phyloP scores from a whole-genome alignment of 768 basidiomycete genomes.

The Naematelia encephala region DNA sequence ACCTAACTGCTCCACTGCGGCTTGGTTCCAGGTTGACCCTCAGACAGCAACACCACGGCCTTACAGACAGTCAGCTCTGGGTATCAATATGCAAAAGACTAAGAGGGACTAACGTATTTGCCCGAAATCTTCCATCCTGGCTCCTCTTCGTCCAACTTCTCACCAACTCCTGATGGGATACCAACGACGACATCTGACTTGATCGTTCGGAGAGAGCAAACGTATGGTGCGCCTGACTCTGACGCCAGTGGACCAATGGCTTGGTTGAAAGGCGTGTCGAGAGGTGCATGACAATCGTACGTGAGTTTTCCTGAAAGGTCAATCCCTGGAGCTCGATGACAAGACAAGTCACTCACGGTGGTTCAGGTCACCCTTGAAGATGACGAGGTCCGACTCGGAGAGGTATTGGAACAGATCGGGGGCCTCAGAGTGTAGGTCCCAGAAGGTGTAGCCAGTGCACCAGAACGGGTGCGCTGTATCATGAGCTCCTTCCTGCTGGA shows the following conservation, averaged over 20 bases:
- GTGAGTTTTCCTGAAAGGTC: constrained; percentile 36
- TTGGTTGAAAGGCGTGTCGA: constrained; percentile 74
- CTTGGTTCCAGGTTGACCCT: constrained; percentile 84
- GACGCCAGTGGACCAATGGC: constrained; percentile 92
- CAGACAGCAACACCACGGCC: constrained; percentile 81
- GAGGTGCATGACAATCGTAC: constrained; percentile 53
- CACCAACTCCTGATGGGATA: constrained; percentile 57
- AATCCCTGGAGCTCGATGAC: background rate
- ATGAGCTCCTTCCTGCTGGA: background rate
- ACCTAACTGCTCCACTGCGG: constrained; percentile 57
- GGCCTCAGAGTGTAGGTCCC: constrained; percentile 49
- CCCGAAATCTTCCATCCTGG: constrained; percentile 96
- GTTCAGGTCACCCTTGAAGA: constrained; percentile 92
- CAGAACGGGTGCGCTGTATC: constrained; percentile 47
- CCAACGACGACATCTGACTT: constrained; percentile 91
- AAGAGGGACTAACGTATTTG: constrained; percentile 75
- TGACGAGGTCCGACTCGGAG: constrained; percentile 79
- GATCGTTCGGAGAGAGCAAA: constrained; percentile 83
- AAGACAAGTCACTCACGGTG: constrained; percentile 66
- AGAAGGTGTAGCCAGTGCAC: constrained; percentile 89
- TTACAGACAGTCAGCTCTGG: constrained; percentile 15
- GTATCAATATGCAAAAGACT: background rate
- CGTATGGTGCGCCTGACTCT: constrained; percentile 77
- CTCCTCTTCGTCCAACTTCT: constrained; percentile 76
- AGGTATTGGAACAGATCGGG: constrained; percentile 76